Evolutionary conservation across 2,329 filamentous ascomycete species (phyloP), one percentile per base, ranked within the genome.

Genomic region (Fusarium sp.): DNA sequence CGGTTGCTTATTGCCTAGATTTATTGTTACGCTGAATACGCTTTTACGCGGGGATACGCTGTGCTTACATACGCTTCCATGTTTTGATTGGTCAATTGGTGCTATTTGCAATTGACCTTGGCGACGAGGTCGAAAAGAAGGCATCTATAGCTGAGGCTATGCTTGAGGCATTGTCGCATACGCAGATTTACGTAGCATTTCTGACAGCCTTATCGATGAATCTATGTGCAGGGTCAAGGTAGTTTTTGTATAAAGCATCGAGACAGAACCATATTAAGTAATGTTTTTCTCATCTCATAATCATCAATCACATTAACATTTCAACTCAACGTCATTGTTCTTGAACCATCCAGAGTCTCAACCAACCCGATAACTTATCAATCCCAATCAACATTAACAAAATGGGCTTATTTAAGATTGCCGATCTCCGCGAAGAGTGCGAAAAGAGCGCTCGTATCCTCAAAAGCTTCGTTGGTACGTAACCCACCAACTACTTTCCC

Each of bases 391-490:
- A n/a, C 11, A 8, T 18, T 2, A 8, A 2, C 2, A 54, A 0
- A 9, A 61, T 62, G 58, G 58, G 58, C 1, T 14, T 62, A 0
- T 62, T 62, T 9, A 62, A 55, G 4, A 37, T 48, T 4, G 3
- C 47, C 9, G 57, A 62, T 0, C n/a, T 62, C 15, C 41, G 42
- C 11, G 25, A 36, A 2, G 58, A 62, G 2, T 62, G 58, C 6
- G 47, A 55, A 33, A 62, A 62, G 25, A 62, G 57, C 5, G 57
- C 57, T 11, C 31, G 33, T 0, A 62, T 55, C 0, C 57, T 62
- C 1, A 54, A 62, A 14, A 42, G 33, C n/a, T 62, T 62, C 23
- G 25, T 55, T 2, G 27, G 58, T 61, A 40, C 1, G 25, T 40
- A 5, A 17, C 5, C 2, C 4, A n/a, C 2, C 15, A 9, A 25